Evolutionary conservation across 2,329 filamentous ascomycete genomes (phyloP).

Genomic region (Didymella segeticola): DNA sequence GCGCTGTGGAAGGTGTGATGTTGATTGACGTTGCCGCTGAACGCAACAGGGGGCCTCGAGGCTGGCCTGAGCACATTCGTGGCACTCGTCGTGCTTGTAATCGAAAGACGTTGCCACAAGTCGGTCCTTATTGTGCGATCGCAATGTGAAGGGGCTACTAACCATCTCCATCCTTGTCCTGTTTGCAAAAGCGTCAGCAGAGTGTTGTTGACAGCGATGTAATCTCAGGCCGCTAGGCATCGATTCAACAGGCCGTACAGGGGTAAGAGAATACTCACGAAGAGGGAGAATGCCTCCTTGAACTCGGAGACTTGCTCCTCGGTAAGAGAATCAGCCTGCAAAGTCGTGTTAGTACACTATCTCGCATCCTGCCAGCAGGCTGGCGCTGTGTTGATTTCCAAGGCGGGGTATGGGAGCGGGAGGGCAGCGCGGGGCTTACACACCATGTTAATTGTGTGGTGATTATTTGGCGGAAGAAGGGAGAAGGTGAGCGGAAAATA

Average conservation of each 20-base stretch:
- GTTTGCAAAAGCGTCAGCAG: conserved; percentile 36
- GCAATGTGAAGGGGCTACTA: conserved; percentile 32
- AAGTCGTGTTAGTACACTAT: conserved; percentile 31
- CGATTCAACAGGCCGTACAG: conserved; percentile 22
- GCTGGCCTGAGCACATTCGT: conserved; percentile 4
- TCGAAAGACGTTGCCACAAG: background rate
- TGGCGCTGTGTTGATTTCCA: conserved; percentile 40
- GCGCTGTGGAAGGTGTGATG: conserved; percentile 9
- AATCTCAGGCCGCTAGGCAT: conserved; percentile 33
- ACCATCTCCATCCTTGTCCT: conserved; percentile 68
- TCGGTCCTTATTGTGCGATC: background rate
- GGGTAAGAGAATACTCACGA: conserved; percentile 71
- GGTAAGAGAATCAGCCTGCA: conserved; percentile 93
- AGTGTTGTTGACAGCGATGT: conserved; percentile 16
- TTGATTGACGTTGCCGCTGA: conserved; percentile 11
- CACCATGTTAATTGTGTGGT: conserved; percentile 46
- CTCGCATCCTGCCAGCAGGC: conserved; percentile 16
- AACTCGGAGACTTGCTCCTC: conserved; percentile 99
- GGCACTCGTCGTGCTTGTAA: conserved; percentile 11
- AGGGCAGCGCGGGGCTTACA: conserved; percentile 39
- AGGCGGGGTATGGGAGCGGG: conserved; percentile 45
- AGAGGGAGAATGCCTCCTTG: conserved; percentile 99
- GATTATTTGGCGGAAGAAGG: conserved; percentile 9
- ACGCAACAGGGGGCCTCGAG: background rate
- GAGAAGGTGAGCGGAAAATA: background rate